Evolutionary conservation across 495 filamentous ascomycete genomes (phyloP).

Genomic region (Hypoxylon crocopeplum): DNA sequence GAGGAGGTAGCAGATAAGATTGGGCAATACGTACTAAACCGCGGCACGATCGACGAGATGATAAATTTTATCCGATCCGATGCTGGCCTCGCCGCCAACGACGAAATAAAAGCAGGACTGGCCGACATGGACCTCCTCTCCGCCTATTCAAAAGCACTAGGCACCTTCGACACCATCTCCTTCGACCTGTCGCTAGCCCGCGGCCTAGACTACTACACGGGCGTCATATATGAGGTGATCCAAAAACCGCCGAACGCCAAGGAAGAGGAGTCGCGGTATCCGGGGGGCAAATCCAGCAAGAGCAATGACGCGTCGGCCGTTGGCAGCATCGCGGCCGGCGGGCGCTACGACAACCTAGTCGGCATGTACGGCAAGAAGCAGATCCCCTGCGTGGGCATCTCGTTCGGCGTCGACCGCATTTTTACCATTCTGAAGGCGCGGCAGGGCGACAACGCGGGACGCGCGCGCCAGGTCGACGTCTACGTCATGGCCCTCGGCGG

Average conservation of each 20-base stretch:
- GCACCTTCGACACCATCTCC: conserved; percentile 63
- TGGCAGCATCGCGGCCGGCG: conserved; percentile 79
- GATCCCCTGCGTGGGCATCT: conserved; percentile 82
- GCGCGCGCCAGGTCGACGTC: conserved; percentile 67
- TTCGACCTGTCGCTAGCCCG: conserved; percentile 61
- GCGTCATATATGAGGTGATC: conserved; percentile 81
- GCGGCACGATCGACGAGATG: conserved; percentile 65
- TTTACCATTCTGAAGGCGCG: conserved; percentile 79
- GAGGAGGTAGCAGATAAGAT: conserved; percentile 72
- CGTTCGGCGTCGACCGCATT: conserved; percentile 84
- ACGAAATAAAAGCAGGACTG: conserved; percentile 67
- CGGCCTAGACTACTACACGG: conserved; percentile 83
- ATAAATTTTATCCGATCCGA: conserved; percentile 63
- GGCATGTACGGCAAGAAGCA: conserved; percentile 78
- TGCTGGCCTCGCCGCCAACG: conserved; percentile 62
- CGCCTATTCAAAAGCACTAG: conserved; percentile 72
- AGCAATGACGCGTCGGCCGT: conserved; percentile 54
- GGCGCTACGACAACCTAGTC: conserved; percentile 81
- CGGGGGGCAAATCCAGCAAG: conserved; percentile 58
- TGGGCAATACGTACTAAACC: conserved; percentile 70
- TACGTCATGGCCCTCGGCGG: conserved; percentile 85
- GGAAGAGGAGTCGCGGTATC: conserved; percentile 25
- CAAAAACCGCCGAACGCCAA: conserved; percentile 66
- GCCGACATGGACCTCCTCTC: conserved; percentile 75
- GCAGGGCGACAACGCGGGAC: conserved; percentile 51